Evolutionary conservation across 2,329 filamentous ascomycete species (phyloP).

Genomic region (Colletotrichum siamense): DNA sequence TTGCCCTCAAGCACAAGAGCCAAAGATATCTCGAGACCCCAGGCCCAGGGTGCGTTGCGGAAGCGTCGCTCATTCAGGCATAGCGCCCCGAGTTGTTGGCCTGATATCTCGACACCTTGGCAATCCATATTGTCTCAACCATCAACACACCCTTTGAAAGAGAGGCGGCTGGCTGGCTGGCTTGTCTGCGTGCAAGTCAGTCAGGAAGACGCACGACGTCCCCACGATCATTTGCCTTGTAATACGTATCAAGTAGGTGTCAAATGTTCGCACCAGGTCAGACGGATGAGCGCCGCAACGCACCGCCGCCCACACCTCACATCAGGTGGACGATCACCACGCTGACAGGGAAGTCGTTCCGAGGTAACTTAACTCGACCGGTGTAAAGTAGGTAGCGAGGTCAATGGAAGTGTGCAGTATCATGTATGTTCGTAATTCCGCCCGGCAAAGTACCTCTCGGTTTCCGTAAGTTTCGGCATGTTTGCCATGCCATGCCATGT

Average conservation of each 20-base stretch:
- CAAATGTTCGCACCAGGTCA: neutral
- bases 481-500: neutral
- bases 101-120: neutral
- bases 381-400: neutral
- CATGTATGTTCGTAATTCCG: neutral
- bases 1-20: neutral
- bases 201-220: neutral
- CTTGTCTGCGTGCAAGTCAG: neutral
- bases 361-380: neutral
- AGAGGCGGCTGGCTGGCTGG: neutral
- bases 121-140: neutral
- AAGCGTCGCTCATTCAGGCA: conserved; percentile 1
- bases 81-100: neutral
- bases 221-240: conserved; percentile 5
- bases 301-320: neutral
- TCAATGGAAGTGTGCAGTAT: neutral
- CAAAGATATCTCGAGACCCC: neutral
- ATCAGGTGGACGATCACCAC: neutral
- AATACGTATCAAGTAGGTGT: conserved; percentile 11
- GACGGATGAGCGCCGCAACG: neutral
- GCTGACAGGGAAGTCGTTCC: neutral
- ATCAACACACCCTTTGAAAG: neutral
- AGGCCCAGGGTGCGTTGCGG: neutral
- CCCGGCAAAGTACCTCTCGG: neutral
- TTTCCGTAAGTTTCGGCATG: neutral